Evolutionary conservation across 352 stramenopile genomes (phyloP), one percentile per base, ranked within the genome.

Genomic region (Globisporangium abappressorium): DNA sequence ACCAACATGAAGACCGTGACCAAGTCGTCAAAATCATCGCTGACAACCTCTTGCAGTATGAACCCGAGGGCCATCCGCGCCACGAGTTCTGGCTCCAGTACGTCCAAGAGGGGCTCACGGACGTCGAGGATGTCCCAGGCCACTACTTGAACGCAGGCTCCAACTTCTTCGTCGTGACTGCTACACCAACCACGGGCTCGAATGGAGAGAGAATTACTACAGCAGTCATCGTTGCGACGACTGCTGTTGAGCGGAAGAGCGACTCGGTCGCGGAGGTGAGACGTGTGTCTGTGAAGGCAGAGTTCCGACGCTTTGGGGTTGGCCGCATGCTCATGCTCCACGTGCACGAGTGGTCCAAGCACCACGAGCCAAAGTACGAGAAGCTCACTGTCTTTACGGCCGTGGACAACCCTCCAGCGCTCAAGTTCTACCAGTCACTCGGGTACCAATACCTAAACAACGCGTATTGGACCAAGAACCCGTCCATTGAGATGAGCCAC

Each of bases 51-150:
- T 20, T 68, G 12, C 22, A 26, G 24, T 69, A 73, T 49, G 59
- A 62, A 4, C 18, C 64, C 5, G 6, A 14, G 57, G 67, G 57
- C 33, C n/a, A 61, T 18, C 53, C 59, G 11, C 22, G 54, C 26
- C 38, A 71, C 55, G 3, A 53, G 14, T 24, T 77, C 22, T 75
- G 68, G 57, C n/a, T 51, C 2, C 26, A 67, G 20, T 72, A 75
- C 60, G 47, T 82, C 7, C 24, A 64, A 34, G 47, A 69, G 18
- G 70, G 58, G 54, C n/a, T 85, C 22, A 61, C 70, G 2, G 57
- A 70, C 36, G 22, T 70, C 30, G 57, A 36, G 15, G 65, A 70
- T 30, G 46, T 70, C 36, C 20, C 5, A 15, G 6, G 58, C 26
- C 26, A 49, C 57, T 70, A 70, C 53, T 8, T 67, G 26, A 11